These are phyloP conservation scores for Backusella westeae DNA, from an alignment of 192 early-diverging fungal genomes.

Conservation along the genomic window DNA sequence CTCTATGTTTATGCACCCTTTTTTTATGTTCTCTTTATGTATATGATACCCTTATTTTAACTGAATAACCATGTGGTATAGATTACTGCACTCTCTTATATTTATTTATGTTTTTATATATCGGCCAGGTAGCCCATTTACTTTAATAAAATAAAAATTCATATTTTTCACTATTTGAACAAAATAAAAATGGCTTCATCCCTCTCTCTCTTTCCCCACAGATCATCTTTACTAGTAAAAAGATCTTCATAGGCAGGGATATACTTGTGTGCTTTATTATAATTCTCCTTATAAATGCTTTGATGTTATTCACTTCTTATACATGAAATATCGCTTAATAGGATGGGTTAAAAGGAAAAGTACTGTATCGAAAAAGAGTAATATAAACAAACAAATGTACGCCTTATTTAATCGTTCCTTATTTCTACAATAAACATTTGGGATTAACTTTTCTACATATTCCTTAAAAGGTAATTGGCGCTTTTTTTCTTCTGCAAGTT, in stretches of 20 bases:
- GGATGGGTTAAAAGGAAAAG: neutral
- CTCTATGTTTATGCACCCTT: constrained; percentile 3
- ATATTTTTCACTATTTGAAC: neutral
- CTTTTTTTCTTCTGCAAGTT: too few relatives aligned
- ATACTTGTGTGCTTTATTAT: neutral
- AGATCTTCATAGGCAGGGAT: neutral
- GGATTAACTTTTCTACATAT: too few relatives aligned
- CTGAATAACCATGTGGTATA: neutral
- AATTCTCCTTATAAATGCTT: neutral
- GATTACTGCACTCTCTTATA: neutral
- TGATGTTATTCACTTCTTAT: neutral
- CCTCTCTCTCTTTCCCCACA: neutral
- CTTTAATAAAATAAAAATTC: neutral
- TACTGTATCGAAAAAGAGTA: too few relatives aligned
- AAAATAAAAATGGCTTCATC: neutral
- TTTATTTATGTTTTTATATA: constrained; percentile 3
- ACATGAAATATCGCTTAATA: neutral
- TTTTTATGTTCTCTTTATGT: neutral
- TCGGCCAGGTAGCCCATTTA: neutral
- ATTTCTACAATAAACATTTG: too few relatives aligned
- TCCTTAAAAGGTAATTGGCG: too few relatives aligned
- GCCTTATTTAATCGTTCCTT: too few relatives aligned
- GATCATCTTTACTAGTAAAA: neutral
- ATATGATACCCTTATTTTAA: constrained; percentile 7
- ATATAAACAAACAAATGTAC: too few relatives aligned